These are phyloP conservation scores for Sideroxylon spinosum DNA, from an alignment of 179 eudicot species.

Conservation along the genomic window DNA sequence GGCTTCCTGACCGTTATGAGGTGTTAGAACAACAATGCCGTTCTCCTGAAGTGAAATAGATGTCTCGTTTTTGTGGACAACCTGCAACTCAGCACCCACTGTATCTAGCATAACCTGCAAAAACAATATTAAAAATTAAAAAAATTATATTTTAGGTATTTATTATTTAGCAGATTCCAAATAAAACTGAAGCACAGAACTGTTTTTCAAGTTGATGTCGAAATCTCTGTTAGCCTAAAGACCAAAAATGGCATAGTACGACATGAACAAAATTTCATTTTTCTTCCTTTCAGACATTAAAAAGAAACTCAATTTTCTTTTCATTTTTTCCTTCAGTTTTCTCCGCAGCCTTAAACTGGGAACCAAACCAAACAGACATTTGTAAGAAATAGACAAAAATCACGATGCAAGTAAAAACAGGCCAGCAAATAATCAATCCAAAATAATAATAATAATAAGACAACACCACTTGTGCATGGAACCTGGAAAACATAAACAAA, in stretches of 20 bases:
- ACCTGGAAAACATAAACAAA: background rate
- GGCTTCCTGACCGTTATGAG: constrained; percentile 63
- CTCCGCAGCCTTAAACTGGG: background rate
- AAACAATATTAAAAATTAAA: background rate
- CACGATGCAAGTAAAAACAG: background rate
- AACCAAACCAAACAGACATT: background rate
- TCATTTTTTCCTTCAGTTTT: background rate
- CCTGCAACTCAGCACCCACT: constrained; percentile 83
- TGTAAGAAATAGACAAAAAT: background rate
- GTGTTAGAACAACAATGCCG: constrained; percentile 60
- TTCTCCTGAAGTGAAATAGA: constrained; percentile 61
- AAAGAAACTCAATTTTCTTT: background rate
- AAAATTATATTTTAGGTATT: background rate
- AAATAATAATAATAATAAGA: background rate
- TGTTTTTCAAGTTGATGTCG: background rate
- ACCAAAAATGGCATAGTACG: background rate
- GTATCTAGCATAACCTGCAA: constrained; percentile 98
- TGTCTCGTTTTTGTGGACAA: constrained; percentile 57
- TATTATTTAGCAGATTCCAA: background rate
- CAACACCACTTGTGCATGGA: background rate
- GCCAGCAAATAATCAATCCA: background rate
- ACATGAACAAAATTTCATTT: background rate
- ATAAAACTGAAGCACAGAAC: background rate
- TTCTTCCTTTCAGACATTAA: background rate
- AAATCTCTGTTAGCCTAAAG: background rate